Base-by-base conservation (phyloP, 73 alveolate genomes). In the Blepharisma stoltei region DNA sequence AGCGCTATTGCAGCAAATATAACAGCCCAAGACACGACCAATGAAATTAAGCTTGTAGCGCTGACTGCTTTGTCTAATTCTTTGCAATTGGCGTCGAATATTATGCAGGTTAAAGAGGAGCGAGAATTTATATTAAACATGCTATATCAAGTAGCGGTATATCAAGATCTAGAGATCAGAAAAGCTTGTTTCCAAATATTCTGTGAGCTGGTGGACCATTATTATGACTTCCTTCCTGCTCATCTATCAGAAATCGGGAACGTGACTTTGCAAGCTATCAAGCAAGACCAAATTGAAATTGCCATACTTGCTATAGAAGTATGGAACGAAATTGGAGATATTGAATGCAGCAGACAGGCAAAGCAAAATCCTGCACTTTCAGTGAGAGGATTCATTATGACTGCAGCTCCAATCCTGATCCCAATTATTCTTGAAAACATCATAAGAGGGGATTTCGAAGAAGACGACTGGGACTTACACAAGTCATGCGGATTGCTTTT, bases 261-360 rank as follows among this genome's bases (percentile, higher is more conserved):
- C 43, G 66, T 70, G 38, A 87, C 94, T 50, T 78, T 70, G 0
- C 37, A n/a, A 6, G 75, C 86, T 6, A 75, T 82, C 55, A 82
- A 68, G 43, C 37, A 38, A 6, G 86, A 82, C 25, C 23, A 14
- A 8, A 86, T 81, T 46, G 80, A 83, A 75, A 80, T 83, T 47
- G 88, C 82, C 1, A 77, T 89, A 11, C 77, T 54, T 47, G 88
- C 88, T 9, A 70, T 83, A 52, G 94, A 87, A 53, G 80, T 87
- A 44, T 87, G 94, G 90, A 77, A 84, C 38, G 67, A 90, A 5
- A 23, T 87, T 7, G 89, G 88, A n/a, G 94, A 87, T 71, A 89
- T 81, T 48, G 94, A 87, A 70, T 6, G 20, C 6, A 46, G 21
- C 6, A 52, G 87, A 25, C n/a, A 43, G 37, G 73, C 67, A 54